Evolutionary conservation across 352 stramenopile genomes (phyloP).

Genomic region (Blastocystis sp.): DNA sequence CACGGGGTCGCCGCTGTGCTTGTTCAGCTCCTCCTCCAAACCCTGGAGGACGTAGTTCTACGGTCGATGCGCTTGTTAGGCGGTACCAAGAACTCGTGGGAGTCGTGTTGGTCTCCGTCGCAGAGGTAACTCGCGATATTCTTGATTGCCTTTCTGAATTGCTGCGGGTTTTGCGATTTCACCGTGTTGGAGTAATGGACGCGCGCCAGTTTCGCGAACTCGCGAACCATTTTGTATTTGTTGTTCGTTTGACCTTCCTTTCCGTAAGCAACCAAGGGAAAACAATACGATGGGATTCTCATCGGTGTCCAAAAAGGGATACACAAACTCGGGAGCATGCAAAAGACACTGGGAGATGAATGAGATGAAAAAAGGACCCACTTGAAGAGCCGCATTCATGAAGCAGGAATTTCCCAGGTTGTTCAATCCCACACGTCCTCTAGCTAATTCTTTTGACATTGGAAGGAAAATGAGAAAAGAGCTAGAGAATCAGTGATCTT

Average conservation of each 20-base stretch:
- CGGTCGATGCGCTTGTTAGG: neutral
- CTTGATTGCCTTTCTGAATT: constrained; percentile 31
- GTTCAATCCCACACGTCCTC: constrained; percentile 7
- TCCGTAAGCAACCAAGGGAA: neutral
- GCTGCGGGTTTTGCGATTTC: constrained; percentile 19
- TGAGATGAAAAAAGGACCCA: neutral
- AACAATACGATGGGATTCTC: constrained; percentile 18
- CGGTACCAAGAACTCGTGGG: constrained; percentile 33
- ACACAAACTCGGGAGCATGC: constrained; percentile 17
- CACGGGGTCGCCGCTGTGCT: neutral
- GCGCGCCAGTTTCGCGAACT: constrained; percentile 25
- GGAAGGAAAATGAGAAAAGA: neutral
- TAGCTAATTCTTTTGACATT: constrained; percentile 34
- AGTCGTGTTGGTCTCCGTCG: constrained; percentile 52
- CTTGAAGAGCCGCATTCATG: constrained; percentile 34
- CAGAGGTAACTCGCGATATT: constrained; percentile 52
- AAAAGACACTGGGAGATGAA: neutral
- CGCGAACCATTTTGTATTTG: constrained; percentile 39
- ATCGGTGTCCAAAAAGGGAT: constrained; percentile 32
- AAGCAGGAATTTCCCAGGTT: constrained; percentile 35
- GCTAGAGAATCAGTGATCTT: too few relatives aligned
- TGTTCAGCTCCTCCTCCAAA: constrained; percentile 45
- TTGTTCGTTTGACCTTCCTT: constrained; percentile 38
- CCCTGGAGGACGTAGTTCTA: constrained; percentile 54
- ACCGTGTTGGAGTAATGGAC: constrained; percentile 5